Evolutionary conservation across 2,329 filamentous ascomycete genomes (phyloP).

Genomic region (Ceratocystis papillata): DNA sequence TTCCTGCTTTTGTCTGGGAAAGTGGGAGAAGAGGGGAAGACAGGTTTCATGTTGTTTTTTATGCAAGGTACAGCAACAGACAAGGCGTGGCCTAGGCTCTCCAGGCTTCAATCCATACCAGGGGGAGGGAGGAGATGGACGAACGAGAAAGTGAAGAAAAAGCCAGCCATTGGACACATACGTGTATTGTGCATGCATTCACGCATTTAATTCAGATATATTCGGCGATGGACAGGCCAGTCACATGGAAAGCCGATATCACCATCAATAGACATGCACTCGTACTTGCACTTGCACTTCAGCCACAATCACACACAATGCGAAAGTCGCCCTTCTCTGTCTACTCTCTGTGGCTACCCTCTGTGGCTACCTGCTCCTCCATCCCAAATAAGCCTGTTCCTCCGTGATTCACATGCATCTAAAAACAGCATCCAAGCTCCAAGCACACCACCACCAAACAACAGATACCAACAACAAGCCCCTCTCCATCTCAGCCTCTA

Average conservation of each 20-base stretch:
- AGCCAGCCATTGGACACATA: too few relatives aligned
- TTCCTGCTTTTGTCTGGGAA: slow-evolving; percentile 13
- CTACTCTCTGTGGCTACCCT: background rate
- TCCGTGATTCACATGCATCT: slow-evolving; percentile 14
- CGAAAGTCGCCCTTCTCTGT: background rate
- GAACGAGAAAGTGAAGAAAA: background rate
- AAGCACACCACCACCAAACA: background rate
- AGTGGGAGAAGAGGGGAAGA: slow-evolving; percentile 27
- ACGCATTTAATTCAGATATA: too few relatives aligned
- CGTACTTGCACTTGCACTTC: too few relatives aligned
- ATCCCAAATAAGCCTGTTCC: background rate
- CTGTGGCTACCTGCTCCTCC: background rate
- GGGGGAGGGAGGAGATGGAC: background rate
- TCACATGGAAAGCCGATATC: too few relatives aligned
- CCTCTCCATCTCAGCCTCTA: background rate
- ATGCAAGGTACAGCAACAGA: slow-evolving; percentile 10
- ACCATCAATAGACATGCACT: too few relatives aligned
- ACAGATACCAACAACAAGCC: background rate
- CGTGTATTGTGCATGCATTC: too few relatives aligned
- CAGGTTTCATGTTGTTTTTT: slow-evolving; percentile 13
- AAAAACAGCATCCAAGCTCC: slow-evolving; percentile 5
- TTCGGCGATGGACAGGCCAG: too few relatives aligned
- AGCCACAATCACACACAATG: background rate
- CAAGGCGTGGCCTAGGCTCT: background rate
- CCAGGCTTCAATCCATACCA: too few relatives aligned